A percentile compares a stretch with the other conserved stretches of the same genome.
Conservation (phyloP, 768 basidiomycete genomes). For the Boletus sp. region DNA sequence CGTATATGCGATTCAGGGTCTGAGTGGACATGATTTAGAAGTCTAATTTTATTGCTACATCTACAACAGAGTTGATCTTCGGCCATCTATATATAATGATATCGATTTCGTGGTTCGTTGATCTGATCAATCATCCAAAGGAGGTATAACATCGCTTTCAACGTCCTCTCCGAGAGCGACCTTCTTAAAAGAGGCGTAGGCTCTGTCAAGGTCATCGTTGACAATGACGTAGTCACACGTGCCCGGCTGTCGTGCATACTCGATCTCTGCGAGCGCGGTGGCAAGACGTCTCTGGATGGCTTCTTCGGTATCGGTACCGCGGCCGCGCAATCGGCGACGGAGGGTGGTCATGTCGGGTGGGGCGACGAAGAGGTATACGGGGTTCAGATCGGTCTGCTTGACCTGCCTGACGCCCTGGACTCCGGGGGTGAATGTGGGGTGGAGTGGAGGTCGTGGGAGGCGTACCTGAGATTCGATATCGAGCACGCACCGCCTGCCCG, state of each 20-base stretch:
- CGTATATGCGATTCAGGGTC: constrained; percentile 72
- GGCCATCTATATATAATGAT: constrained; percentile 4
- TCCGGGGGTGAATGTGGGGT: background rate
- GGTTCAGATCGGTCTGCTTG: constrained; percentile 76
- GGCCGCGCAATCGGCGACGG: constrained; percentile 63
- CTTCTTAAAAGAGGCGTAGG: constrained; percentile 73
- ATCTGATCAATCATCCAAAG: constrained; percentile 49
- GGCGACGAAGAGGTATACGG: constrained; percentile 89
- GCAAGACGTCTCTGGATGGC: constrained; percentile 73
- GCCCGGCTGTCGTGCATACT: constrained; percentile 74
- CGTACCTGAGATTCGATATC: constrained; percentile 91
- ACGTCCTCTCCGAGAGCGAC: constrained; percentile 71
- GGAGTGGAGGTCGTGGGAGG: background rate
- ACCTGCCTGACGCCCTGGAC: constrained; percentile 90
- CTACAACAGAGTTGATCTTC: background rate
- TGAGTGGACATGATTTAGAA: constrained; percentile 11
- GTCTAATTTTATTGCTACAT: background rate
- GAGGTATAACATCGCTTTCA: constrained; percentile 63
- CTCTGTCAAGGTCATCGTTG: constrained; percentile 85
- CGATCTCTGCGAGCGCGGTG: constrained; percentile 76
- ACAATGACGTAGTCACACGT: constrained; percentile 83
- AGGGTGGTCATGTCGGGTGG: constrained; percentile 80
- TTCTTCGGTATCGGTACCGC: constrained; percentile 81
- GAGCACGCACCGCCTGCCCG: constrained; percentile 82
- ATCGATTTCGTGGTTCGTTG: background rate